A percentile compares a stretch with the other conserved stretches of the same genome.
phyloP scores from a whole-genome alignment of 768 basidiomycete genomes.

The Mycena chlorophos region DNA sequence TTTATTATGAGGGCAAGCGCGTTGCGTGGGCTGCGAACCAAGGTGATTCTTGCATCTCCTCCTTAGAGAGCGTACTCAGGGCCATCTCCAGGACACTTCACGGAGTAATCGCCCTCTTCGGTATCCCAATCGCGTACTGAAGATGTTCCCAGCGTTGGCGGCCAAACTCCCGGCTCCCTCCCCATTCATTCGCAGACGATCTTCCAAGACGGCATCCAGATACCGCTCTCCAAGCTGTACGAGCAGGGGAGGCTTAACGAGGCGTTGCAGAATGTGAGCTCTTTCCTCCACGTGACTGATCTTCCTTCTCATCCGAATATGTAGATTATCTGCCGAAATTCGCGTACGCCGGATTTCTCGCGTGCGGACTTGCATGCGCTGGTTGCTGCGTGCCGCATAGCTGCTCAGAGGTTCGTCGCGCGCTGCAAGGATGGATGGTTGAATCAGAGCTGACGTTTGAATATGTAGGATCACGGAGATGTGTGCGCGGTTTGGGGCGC shows the following conservation, averaged over 20 bases:
- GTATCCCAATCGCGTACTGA: background rate
- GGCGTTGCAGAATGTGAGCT: conserved; percentile 26
- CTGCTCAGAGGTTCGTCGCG: conserved; percentile 20
- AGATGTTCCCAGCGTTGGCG: conserved; percentile 11
- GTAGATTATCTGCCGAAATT: conserved; percentile 25
- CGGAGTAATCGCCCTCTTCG: conserved; percentile 16
- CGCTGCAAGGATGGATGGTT: background rate
- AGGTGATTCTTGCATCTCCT: background rate
- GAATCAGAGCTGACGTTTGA: background rate
- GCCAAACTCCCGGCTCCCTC: conserved; percentile 18
- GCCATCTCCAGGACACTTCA: conserved; percentile 26
- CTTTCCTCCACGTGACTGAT: no score
- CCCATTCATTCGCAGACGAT: conserved; percentile 21
- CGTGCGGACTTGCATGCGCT: conserved; percentile 31
- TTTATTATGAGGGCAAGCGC: conserved; percentile 28
- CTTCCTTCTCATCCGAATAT: conserved; percentile 9
- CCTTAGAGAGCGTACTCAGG: background rate
- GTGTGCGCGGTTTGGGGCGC: conserved; percentile 28
- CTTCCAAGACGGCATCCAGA: conserved; percentile 32
- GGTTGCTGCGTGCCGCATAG: conserved; percentile 30
- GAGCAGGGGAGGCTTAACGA: conserved; percentile 26
- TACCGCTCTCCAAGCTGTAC: conserved; percentile 31
- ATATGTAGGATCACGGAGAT: conserved; percentile 25
- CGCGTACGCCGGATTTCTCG: conserved; percentile 31
- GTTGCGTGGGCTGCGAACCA: conserved; percentile 33